phyloP scores from a whole-genome alignment of 1,284 basidiomycete genomes.

The Rhodofomes roseus region DNA sequence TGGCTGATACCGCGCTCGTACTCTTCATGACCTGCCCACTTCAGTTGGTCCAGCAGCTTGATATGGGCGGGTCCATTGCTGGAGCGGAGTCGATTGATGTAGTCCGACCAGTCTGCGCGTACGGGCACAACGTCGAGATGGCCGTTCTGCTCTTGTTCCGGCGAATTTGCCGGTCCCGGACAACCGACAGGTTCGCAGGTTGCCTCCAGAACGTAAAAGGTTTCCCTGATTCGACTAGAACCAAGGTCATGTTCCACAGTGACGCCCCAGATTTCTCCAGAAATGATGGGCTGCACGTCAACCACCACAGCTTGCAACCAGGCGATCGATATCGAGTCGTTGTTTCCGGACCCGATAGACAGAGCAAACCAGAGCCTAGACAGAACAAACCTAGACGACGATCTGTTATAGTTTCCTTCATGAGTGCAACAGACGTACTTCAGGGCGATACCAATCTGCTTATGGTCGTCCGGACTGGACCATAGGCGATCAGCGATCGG shows the following conservation, averaged over 20 bases:
- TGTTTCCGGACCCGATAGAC: slow-evolving; percentile 40
- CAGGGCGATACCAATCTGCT: slow-evolving; percentile 51
- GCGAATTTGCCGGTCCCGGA: slow-evolving; percentile 9
- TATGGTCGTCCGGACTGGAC: slow-evolving; percentile 53
- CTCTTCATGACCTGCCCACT: slow-evolving; percentile 67
- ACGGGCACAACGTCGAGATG: slow-evolving; percentile 22
- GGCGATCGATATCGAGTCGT: slow-evolving; percentile 20
- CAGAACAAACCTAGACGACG: slow-evolving; percentile 49
- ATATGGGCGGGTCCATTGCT: not conserved
- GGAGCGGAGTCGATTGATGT: slow-evolving; percentile 35
- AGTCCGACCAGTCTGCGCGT: slow-evolving; percentile 62
- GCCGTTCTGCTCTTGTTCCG: not conserved
- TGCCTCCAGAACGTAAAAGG: slow-evolving; percentile 54
- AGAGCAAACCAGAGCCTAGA: slow-evolving; percentile 60
- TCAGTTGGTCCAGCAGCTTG: slow-evolving; percentile 31
- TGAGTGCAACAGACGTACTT: slow-evolving; percentile 37
- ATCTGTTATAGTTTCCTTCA: not conserved
- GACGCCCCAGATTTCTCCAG: slow-evolving; percentile 57
- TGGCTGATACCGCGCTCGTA: slow-evolving; percentile 64
- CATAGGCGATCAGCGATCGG: slow-evolving; percentile 48
- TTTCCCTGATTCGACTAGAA: slow-evolving; percentile 18
- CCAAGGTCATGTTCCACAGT: slow-evolving; percentile 21
- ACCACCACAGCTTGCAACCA: slow-evolving; percentile 37
- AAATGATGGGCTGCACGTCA: slow-evolving; percentile 48
- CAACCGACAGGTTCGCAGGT: slow-evolving; percentile 70